Percentiles rank a stretch among this genome's conserved stretches.
phyloP scores from a whole-genome alignment of 768 basidiomycete species.

The Lyophyllum shimeji region DNA sequence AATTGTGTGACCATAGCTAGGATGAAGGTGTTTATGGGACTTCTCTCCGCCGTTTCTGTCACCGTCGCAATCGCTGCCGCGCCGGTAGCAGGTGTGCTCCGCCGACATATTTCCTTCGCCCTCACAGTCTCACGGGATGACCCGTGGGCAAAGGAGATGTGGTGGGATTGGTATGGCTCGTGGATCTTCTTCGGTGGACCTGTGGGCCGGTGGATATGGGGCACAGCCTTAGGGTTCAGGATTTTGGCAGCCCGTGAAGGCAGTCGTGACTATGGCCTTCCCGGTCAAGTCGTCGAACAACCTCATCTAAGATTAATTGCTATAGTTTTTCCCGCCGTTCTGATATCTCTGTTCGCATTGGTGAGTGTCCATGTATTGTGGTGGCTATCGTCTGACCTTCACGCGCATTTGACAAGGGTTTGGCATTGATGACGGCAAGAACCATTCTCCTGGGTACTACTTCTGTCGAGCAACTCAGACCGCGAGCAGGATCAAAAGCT shows the following conservation, averaged over 20 bases:
- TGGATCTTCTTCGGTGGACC: conserved; percentile 46
- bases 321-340: conserved; percentile 21
- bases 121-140: conserved; percentile 27
- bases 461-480: conserved; percentile 26
- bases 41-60: conserved; percentile 32
- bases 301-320: conserved; percentile 34
- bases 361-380: conserved; percentile 21
- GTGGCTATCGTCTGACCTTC: too few relatives aligned
- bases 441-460: conserved; percentile 33
- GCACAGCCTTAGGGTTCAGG: conserved; percentile 34
- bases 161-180: conserved; percentile 46
- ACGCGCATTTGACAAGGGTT: conserved; percentile 18
- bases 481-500: conserved; percentile 10
- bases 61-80: conserved; percentile 26
- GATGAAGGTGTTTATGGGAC: conserved; percentile 35
- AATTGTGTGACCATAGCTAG: conserved; percentile 39
- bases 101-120: conserved; percentile 27
- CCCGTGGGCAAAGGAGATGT: conserved; percentile 27
- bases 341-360: conserved; percentile 35
- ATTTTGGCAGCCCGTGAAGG: conserved; percentile 22
- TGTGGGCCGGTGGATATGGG: conserved; percentile 39
- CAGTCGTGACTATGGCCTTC: conserved; percentile 10
- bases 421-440: conserved; percentile 26
- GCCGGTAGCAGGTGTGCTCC: conserved; percentile 28
- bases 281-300: conserved; percentile 32